A percentile compares a stretch with the other conserved stretches of the same genome.
Conservation (phyloP, 768 basidiomycete species). For the Arthromyces matolae region DNA sequence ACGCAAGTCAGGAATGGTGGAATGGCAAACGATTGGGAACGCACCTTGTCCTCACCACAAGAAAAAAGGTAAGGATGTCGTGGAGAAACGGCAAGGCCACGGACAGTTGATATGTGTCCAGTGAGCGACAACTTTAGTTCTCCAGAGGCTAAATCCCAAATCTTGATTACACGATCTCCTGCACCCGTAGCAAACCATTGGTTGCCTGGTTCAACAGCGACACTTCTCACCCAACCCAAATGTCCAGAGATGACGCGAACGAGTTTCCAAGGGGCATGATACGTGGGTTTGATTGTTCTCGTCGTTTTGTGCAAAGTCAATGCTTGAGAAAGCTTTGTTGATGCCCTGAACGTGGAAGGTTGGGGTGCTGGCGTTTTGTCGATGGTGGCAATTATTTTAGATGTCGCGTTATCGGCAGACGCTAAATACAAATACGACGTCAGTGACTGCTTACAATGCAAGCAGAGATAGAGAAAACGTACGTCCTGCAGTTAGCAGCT, state of each 20-base stretch:
- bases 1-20: neutral
- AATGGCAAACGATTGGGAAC: neutral
- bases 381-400: slow-evolving; percentile 67
- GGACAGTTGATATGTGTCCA: slow-evolving; percentile 95
- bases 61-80: slow-evolving; percentile 97
- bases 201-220: slow-evolving; percentile 97
- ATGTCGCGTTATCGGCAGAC: slow-evolving; percentile 46
- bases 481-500: slow-evolving; percentile 74
- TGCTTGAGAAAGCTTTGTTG: slow-evolving; percentile 75
- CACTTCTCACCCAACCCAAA: slow-evolving; percentile 94
- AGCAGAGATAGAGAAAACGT: slow-evolving; percentile 19
- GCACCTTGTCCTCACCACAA: slow-evolving; percentile 96
- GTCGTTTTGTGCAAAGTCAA: slow-evolving; percentile 91
- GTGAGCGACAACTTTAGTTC: slow-evolving; percentile 95
- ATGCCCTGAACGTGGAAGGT: slow-evolving; percentile 67
- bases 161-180: slow-evolving; percentile 96
- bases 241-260: slow-evolving; percentile 96
- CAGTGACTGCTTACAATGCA: too few relatives aligned
- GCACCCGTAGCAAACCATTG: slow-evolving; percentile 98
- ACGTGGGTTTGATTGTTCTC: slow-evolving; percentile 90
- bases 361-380: slow-evolving; percentile 67
- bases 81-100: slow-evolving; percentile 88
- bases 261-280: slow-evolving; percentile 96
- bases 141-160: slow-evolving; percentile 98
- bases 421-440: slow-evolving; percentile 19